Conservation (phyloP, 164 flowering plant species). For the Kalanchoe fedtschenkoi region DNA sequence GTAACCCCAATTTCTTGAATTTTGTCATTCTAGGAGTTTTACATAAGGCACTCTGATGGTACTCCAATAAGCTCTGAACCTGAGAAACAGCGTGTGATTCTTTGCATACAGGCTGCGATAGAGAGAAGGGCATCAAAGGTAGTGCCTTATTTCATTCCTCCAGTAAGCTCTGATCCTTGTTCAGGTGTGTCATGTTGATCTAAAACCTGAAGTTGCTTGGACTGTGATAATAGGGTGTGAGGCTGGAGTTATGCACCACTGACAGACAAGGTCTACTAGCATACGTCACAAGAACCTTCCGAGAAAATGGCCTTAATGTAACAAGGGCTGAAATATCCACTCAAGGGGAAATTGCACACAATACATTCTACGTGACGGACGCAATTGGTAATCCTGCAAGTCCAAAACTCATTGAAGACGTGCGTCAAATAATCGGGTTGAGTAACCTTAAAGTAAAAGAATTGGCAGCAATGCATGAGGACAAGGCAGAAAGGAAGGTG, state of each 20-base stretch:
- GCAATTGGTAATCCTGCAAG: slow-evolving; percentile 14
- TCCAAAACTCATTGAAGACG: slow-evolving; percentile 8
- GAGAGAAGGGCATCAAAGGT: slow-evolving; percentile 43
- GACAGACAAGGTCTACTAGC: slow-evolving; percentile 19
- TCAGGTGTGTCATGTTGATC: background rate
- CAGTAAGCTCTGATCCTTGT: background rate
- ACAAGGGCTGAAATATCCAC: slow-evolving; percentile 18
- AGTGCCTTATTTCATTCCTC: too few species aligned
- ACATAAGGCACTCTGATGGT: slow-evolving; percentile 47
- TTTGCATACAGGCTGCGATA: slow-evolving; percentile 44
- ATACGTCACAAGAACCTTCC: slow-evolving; percentile 15
- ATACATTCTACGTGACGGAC: slow-evolving; percentile 16
- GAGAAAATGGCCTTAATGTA: slow-evolving; percentile 17
- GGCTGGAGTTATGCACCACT: slow-evolving; percentile 13
- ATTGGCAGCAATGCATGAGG: too few species aligned
- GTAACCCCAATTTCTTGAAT: background rate
- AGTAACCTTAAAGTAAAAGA: slow-evolving; percentile 11
- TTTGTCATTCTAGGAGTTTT: slow-evolving; percentile 29
- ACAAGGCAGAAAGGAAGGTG: too few species aligned
- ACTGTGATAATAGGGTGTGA: slow-evolving; percentile 12
- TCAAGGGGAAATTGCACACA: slow-evolving; percentile 7
- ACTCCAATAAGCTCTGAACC: slow-evolving; percentile 43
- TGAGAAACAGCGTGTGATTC: slow-evolving; percentile 33
- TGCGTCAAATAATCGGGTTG: slow-evolving; percentile 12
- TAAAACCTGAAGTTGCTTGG: background rate